These are phyloP conservation scores for Candida pseudofarinosa DNA, from an alignment of 805 yeast genomes.

Conservation along the genomic window DNA sequence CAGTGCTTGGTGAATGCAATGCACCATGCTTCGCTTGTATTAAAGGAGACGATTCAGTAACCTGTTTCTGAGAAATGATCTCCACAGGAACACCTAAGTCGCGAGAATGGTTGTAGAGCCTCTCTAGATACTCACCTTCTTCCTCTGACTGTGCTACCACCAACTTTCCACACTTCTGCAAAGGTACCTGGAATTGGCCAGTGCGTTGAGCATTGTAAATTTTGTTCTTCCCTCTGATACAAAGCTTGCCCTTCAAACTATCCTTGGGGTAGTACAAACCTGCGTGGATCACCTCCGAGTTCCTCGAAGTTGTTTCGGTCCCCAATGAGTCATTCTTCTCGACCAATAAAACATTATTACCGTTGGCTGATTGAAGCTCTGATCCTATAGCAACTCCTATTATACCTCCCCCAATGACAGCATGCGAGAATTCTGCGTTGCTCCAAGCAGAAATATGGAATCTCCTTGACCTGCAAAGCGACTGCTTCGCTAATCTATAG, in stretches of 20 bases:
- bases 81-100: slow-evolving; percentile 54
- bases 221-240: slow-evolving; percentile 69
- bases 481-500: not conserved
- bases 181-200: slow-evolving; percentile 42
- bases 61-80: slow-evolving; percentile 45
- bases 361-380: slow-evolving; percentile 45
- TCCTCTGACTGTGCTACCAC: slow-evolving; percentile 72
- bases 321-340: slow-evolving; percentile 70
- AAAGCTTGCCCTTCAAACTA: slow-evolving; percentile 63
- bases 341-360: slow-evolving; percentile 54
- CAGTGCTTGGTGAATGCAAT: slow-evolving; percentile 75
- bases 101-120: slow-evolving; percentile 47
- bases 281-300: slow-evolving; percentile 91
- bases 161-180: slow-evolving; percentile 75
- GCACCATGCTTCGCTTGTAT: slow-evolving; percentile 59
- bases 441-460: not conserved
- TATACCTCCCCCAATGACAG: slow-evolving; percentile 78
- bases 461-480: not conserved
- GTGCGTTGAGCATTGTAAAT: slow-evolving; percentile 51
- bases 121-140: slow-evolving; percentile 57
- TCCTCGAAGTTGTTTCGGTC: slow-evolving; percentile 80
- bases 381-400: slow-evolving; percentile 83
- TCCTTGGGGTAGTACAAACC: slow-evolving; percentile 77
- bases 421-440: slow-evolving; percentile 58
- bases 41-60: slow-evolving; percentile 57